Percentiles rank a stretch among this genome's conserved stretches.
These are phyloP conservation scores for Marsdenia floribunda DNA, from an alignment of 257 asterid genomes.

Conservation along the genomic window DNA sequence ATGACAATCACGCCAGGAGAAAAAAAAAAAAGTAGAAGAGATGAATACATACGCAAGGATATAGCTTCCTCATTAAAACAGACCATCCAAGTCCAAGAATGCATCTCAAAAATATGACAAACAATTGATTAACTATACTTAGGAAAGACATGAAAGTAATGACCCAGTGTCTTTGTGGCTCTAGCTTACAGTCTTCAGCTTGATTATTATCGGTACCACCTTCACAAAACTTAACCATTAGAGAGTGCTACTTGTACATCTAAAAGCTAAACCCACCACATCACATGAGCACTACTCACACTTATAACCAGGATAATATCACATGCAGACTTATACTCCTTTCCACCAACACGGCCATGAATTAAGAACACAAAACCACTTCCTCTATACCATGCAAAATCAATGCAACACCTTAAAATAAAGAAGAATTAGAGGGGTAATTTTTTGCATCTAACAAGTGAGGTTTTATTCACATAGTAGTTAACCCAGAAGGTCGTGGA, in stretches of 20 bases:
- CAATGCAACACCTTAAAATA: not conserved
- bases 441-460: not conserved
- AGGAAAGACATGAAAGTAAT: not conserved
- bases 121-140: not conserved
- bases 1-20: not conserved
- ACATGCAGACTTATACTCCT: not conserved
- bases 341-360: not conserved
- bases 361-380: not conserved
- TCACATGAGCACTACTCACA: not conserved
- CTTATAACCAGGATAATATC: not conserved
- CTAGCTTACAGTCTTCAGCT: not conserved
- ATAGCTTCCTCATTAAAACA: not conserved
- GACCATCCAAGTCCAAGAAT: conserved; percentile 1
- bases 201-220: not conserved
- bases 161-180: not conserved
- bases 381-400: not conserved
- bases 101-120: not conserved
- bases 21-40: too few relatives aligned
- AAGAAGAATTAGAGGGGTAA: not conserved
- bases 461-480: not conserved
- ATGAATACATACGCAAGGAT: not conserved
- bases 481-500: not conserved
- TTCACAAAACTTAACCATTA: not conserved
- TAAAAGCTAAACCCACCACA: not conserved
- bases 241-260: not conserved